Evolutionary conservation across 305 asterid species (phyloP).

Genomic region (Fraxinus albicans): DNA sequence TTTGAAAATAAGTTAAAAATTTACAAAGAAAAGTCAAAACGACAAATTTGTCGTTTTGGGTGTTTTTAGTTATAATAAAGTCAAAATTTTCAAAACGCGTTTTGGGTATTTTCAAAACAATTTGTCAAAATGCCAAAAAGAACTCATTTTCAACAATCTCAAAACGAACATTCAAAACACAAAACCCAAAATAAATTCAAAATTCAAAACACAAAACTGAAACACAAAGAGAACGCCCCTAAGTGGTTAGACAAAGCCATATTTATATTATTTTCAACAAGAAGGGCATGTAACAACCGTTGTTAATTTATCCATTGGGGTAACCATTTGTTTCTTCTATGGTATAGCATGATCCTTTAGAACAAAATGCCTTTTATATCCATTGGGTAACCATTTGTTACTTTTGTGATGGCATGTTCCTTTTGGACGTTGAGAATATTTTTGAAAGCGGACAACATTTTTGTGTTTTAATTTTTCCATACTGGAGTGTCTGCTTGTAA

Average conservation of each 20-base stretch:
- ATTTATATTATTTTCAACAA: background rate
- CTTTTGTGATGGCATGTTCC: background rate
- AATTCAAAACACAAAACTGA: no score
- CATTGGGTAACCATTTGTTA: background rate
- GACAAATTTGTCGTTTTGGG: no score
- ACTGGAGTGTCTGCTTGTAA: background rate
- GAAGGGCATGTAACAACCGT: background rate
- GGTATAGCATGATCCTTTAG: background rate
- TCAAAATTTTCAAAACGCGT: no score
- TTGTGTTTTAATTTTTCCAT: background rate
- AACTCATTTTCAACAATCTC: no score
- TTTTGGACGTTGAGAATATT: slow-evolving; percentile 7
- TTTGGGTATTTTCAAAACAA: no score
- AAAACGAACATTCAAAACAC: no score
- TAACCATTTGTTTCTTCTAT: background rate
- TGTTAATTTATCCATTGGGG: background rate
- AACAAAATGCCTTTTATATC: background rate
- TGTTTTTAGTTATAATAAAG: no score
- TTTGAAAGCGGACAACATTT: background rate
- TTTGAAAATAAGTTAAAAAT: no score
- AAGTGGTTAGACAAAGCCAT: background rate
- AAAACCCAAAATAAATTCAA: no score
- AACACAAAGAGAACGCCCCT: no score
- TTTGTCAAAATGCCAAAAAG: no score
- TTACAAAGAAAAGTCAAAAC: no score